Conservation (phyloP, 305 asterid genomes). For the Salvia sclarea region DNA sequence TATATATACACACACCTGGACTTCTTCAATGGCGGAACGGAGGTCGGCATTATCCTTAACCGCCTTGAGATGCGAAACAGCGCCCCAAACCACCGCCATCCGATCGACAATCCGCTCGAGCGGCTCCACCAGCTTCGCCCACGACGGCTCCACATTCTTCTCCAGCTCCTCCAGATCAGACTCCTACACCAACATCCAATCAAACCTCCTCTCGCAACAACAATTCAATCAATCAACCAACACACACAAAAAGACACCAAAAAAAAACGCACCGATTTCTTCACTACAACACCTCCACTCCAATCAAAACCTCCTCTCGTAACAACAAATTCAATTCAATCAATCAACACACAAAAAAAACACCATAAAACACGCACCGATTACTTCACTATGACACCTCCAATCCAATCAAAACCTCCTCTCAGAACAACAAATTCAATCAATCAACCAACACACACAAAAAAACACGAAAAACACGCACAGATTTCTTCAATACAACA, state of each 20-base stretch:
- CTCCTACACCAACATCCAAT: conserved; percentile 49
- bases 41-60: conserved; percentile 87
- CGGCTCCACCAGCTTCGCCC: conserved; percentile 97
- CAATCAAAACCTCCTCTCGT: conserved; percentile 18
- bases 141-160: conserved; percentile 81
- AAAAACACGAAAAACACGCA: conserved; percentile 32
- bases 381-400: conserved; percentile 56
- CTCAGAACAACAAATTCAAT: not conserved
- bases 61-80: conserved; percentile 85
- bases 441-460: no score
- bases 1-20: conserved; percentile 71
- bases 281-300: conserved; percentile 41
- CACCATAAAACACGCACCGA: conserved; percentile 44
- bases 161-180: conserved; percentile 75
- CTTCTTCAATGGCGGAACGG: conserved; percentile 94
- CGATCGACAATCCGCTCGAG: conserved; percentile 75
- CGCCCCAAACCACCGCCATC: conserved; percentile 84
- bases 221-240: no score
- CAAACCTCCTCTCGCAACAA: conserved; percentile 6
- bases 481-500: conserved; percentile 69
- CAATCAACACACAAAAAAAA: no score
- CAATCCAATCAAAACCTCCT: conserved; percentile 24
- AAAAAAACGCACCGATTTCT: conserved; percentile 54
- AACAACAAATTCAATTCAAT: not conserved
- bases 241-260: not conserved